Evolutionary conservation across 257 asterid genomes (phyloP), one percentile per base, ranked within the genome.

Genomic region (Solanum dulcamara): DNA sequence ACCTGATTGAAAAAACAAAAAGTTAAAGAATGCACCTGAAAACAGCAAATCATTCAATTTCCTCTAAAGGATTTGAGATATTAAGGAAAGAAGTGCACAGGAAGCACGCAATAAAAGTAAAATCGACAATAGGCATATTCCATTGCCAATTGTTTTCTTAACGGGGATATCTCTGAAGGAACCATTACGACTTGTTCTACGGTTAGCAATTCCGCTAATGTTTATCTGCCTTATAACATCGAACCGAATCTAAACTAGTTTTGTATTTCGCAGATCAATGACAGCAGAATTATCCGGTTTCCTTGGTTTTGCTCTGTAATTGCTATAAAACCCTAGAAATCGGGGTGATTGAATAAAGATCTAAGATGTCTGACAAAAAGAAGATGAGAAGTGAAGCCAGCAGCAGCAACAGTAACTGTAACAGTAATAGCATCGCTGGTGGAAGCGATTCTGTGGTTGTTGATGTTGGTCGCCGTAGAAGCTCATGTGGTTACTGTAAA

Each of bases 401-500:
- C 87, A 96, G 94, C 81, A 94, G 98, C 86, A 91, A 87, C 87
- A 64, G 87, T 30, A n/a, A n/a, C n/a, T n/a, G n/a, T n/a, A 74
- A 74, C 28, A 46, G 75, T n/a, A 44, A 64, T 24, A 51, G 87
- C 74, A 85, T 87, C 42, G 91, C 89, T 74, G 83, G 80, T 83
- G 86, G 85, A 10, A 90, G 86, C 81, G 96, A 91, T 85, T 95
- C 97, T 90, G 90, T 92, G 55, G 98, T 97, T 83, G 81, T 81
- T 66, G 98, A 97, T 77, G 87, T 81, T 51, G 98, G 99, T 28
- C 93, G 93, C 72, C 93, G 95, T 67, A 91, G 91, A 82, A 94
- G 90, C 94, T 87, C 94, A 22, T 97, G 99, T 75, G 99, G 98
- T 26, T 97, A 97, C 91, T 97, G 99, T 87, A 92, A 91, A 93